Percentiles rank a stretch among this genome's conserved stretches.
Evolutionary conservation across 139 green algal species (phyloP).

Genomic region (Deuterostichococcus epilithicus): DNA sequence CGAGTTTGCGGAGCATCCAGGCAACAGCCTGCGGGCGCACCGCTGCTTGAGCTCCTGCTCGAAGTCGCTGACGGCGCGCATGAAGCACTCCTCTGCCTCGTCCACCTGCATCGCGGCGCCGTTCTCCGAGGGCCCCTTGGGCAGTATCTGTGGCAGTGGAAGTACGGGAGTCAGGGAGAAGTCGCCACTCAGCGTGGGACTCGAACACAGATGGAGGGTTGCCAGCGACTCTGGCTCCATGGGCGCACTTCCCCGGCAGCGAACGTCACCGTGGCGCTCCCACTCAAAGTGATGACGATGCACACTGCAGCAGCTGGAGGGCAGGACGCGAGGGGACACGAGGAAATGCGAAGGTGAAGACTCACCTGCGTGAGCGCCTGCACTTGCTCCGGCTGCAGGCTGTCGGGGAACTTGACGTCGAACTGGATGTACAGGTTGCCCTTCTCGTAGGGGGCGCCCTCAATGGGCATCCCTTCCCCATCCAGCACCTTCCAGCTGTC

Average conservation of each 20-base stretch:
- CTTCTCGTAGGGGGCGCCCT: conserved; percentile 85
- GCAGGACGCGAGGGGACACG: not conserved
- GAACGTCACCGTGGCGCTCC: conserved; percentile 12
- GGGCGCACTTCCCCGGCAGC: not conserved
- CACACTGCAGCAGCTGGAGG: too few relatives aligned
- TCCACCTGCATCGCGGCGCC: conserved; percentile 74
- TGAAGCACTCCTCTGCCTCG: conserved; percentile 13
- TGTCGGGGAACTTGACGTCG: conserved; percentile 80
- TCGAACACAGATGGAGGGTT: too few relatives aligned
- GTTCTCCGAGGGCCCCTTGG: conserved; percentile 60
- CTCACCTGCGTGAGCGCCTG: conserved; percentile 19
- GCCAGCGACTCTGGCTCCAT: too few relatives aligned
- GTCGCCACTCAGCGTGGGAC: not conserved
- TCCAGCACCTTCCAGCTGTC: conserved; percentile 69
- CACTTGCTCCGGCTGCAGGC: conserved; percentile 33
- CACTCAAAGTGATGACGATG: too few relatives aligned
- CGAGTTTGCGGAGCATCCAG: conserved; percentile 10
- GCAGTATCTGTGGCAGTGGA: not conserved
- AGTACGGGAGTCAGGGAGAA: not conserved
- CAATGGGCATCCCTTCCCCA: conserved; percentile 95
- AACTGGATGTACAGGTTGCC: conserved; percentile 94
- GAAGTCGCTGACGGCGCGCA: conserved; percentile 66
- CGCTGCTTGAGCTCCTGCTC: conserved; percentile 77
- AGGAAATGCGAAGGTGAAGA: too few relatives aligned
- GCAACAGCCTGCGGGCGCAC: not conserved